Evolutionary conservation across 2,329 filamentous ascomycete genomes (phyloP).

Genomic region (Pseudogymnoascus sp.): DNA sequence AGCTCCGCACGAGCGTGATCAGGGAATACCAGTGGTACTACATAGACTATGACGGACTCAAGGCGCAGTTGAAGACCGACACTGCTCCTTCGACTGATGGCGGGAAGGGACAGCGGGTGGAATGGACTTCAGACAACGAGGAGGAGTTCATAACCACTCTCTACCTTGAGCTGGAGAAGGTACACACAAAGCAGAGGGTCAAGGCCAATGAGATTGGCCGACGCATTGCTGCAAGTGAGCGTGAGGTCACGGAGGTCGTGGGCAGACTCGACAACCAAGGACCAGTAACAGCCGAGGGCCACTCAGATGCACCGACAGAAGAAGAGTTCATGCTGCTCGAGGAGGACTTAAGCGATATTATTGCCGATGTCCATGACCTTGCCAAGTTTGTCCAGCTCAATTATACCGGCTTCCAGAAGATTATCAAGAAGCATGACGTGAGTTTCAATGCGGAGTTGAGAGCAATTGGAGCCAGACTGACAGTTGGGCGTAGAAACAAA

Average conservation of each 20-base stretch:
- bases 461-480: not conserved
- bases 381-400: slow-evolving; percentile 98
- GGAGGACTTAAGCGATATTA: slow-evolving; percentile 92
- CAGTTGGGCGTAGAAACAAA: slow-evolving; percentile 63
- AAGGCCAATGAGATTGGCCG: slow-evolving; percentile 94
- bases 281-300: slow-evolving; percentile 27
- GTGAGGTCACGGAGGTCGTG: slow-evolving; percentile 83
- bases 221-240: slow-evolving; percentile 78
- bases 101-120: slow-evolving; percentile 43
- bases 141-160: slow-evolving; percentile 77
- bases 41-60: slow-evolving; percentile 93
- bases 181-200: slow-evolving; percentile 94
- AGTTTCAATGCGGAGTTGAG: slow-evolving; percentile 27
- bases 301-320: slow-evolving; percentile 57
- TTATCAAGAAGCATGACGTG: slow-evolving; percentile 99
- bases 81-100: slow-evolving; percentile 45
- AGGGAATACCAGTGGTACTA: slow-evolving; percentile 98
- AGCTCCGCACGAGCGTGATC: slow-evolving; percentile 90
- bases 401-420: slow-evolving; percentile 99
- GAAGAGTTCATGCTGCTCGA: slow-evolving; percentile 92
- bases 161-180: slow-evolving; percentile 90
- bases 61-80: slow-evolving; percentile 71
- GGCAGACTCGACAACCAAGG: slow-evolving; percentile 59
- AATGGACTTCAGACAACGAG: slow-evolving; percentile 91
- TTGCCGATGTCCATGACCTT: slow-evolving; percentile 94